A percentile compares a stretch with the other conserved stretches of the same genome.
Conservation (phyloP, 768 basidiomycete species). For the Sutorius australiensis region DNA sequence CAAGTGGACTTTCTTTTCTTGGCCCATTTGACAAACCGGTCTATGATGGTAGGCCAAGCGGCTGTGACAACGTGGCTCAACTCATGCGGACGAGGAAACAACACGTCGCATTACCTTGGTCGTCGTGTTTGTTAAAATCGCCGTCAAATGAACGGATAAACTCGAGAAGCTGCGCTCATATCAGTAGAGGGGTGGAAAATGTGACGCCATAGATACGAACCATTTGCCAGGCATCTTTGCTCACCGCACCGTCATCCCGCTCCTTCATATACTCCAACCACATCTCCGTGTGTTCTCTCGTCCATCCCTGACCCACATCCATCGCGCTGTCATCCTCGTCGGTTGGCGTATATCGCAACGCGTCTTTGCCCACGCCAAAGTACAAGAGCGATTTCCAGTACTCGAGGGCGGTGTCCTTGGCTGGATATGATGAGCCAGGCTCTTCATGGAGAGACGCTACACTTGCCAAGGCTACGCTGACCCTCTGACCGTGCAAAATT, state of each 20-base stretch:
- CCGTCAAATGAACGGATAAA: conserved; percentile 75
- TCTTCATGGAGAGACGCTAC: background rate
- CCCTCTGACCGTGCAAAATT: conserved; percentile 73
- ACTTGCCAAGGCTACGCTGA: conserved; percentile 74
- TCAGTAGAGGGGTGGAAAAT: conserved; percentile 5
- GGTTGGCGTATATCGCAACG: conserved; percentile 44
- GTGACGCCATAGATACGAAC: conserved; percentile 37
- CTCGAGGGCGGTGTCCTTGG: conserved; percentile 64
- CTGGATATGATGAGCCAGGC: conserved; percentile 34
- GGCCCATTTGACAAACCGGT: conserved; percentile 75
- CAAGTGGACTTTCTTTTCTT: conserved; percentile 31
- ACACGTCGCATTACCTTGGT: conserved; percentile 52
- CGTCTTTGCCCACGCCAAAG: conserved; percentile 64
- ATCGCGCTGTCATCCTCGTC: conserved; percentile 45
- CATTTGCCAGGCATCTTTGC: conserved; percentile 89
- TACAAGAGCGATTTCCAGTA: conserved; percentile 79
- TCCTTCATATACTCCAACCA: conserved; percentile 76
- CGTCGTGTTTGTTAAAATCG: conserved; percentile 68
- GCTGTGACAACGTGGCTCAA: conserved; percentile 38
- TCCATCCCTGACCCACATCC: conserved; percentile 51
- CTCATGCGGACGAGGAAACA: background rate
- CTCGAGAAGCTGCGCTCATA: conserved; percentile 59
- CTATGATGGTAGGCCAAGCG: conserved; percentile 85
- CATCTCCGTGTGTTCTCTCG: conserved; percentile 55
- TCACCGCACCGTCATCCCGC: conserved; percentile 70